Evolutionary conservation across 2,329 filamentous ascomycete species (phyloP).

Genomic region (Colletotrichum cuscutae): DNA sequence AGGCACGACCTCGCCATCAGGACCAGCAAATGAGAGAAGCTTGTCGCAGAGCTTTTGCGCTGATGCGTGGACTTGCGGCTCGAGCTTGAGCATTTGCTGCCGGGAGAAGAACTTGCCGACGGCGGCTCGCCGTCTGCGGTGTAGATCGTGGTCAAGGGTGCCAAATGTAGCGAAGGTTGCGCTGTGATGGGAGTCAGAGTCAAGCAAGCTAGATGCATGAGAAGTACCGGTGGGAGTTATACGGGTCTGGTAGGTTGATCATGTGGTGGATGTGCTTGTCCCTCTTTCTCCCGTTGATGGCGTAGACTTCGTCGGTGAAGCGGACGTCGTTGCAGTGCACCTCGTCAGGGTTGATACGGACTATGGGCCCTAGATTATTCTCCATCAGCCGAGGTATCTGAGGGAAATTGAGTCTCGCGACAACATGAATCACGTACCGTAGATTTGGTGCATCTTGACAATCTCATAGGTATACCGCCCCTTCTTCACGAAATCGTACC

Average conservation of each 20-base stretch:
- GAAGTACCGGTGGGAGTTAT: not conserved
- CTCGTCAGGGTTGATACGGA: slow-evolving; percentile 51
- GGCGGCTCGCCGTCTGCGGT: slow-evolving; percentile 43
- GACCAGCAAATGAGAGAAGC: slow-evolving; percentile 34
- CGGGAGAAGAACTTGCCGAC: slow-evolving; percentile 48
- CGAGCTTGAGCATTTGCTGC: slow-evolving; percentile 15
- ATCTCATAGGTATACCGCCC: slow-evolving; percentile 37
- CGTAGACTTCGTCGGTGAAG: slow-evolving; percentile 50
- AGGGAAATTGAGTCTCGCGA: too few relatives aligned
- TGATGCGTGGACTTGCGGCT: not conserved
- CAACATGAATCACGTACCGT: slow-evolving; percentile 36
- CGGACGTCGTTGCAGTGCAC: slow-evolving; percentile 48
- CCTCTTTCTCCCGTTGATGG: slow-evolving; percentile 32
- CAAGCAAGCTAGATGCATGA: too few relatives aligned
- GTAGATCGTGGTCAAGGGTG: slow-evolving; percentile 47
- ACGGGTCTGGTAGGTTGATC: not conserved
- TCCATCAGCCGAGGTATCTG: not conserved
- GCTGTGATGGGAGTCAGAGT: not conserved
- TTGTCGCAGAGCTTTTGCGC: slow-evolving; percentile 21
- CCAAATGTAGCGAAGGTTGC: slow-evolving; percentile 14
- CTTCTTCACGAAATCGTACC: slow-evolving; percentile 36
- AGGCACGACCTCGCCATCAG: slow-evolving; percentile 39
- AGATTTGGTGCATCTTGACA: slow-evolving; percentile 41
- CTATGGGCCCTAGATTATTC: slow-evolving; percentile 44
- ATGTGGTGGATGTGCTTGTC: slow-evolving; percentile 14